Evolutionary conservation across 306 rosid genomes (phyloP), one percentile per base, ranked within the genome.

Genomic region (Dalbergia cochinchinensis): DNA sequence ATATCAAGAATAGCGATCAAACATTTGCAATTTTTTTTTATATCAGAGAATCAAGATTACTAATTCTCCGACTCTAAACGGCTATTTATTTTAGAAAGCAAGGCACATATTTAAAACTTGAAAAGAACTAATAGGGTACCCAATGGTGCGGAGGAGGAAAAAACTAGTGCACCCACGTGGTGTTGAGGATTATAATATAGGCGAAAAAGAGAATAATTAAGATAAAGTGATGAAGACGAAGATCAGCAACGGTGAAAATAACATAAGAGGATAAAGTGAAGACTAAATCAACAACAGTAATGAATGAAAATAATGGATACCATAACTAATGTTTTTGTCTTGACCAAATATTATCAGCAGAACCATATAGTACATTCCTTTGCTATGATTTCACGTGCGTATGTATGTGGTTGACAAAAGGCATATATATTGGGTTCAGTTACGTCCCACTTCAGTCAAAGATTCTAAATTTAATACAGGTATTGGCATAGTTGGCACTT

Each of bases 391-490:
- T 75, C 71, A 75, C 35, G 69, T 62, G 71, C 18, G 31, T 10
- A 18, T 74, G 44, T 26, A 15, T 51, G 58, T 51, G 58, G 58
- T 57, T 74, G 37, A 42, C n/a, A 74, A 58, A 26, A 16, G 14
- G 44, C 33, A 59, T 19, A 60, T 11, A 26, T 26, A 26, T 26
- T 42, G 44, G 67, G 55, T 74, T 74, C 22, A 20, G 1, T 20
- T 45, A 1, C 7, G 44, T 63, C 35, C 19, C 69, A 15, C 47
- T 34, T 45, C 14, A 47, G 71, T 75, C 80, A 75, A 75, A 62
- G 63, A 75, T 74, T 60, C 59, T 39, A 6, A 18, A 39, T 57
- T 57, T 39, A 72, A 18, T 19, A 26, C 31, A 18, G 67, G 4
- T 37, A 1, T 11, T 41, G 69, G 11, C 66, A 20, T 20, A 73